Evolutionary conservation across 1,284 basidiomycete genomes (phyloP).

Genomic region (Tremellales sp.): DNA sequence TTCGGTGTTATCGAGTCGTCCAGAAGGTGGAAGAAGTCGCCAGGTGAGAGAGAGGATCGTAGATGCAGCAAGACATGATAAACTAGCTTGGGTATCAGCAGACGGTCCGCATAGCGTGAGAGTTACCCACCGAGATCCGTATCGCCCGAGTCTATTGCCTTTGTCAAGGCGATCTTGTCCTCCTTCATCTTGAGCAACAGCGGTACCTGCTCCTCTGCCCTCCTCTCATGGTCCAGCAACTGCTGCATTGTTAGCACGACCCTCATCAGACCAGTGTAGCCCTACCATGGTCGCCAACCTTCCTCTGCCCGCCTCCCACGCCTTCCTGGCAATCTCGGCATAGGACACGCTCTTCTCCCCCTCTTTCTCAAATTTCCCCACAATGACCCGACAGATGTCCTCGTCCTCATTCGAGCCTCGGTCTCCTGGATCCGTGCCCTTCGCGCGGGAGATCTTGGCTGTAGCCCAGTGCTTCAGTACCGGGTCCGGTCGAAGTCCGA

Average conservation of each 20-base stretch:
- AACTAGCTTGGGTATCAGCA: conserved; percentile 53
- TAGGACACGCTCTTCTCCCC: conserved; percentile 65
- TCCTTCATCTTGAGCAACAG: conserved; percentile 91
- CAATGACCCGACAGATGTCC: conserved; percentile 73
- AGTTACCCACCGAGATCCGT: conserved; percentile 74
- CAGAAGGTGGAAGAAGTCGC: conserved; percentile 89
- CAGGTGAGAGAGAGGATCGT: conserved; percentile 75
- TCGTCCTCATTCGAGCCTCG: conserved; percentile 61
- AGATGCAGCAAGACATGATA: conserved; percentile 86
- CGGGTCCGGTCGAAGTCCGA: conserved; percentile 75
- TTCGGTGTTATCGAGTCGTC: conserved; percentile 73
- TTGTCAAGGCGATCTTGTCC: conserved; percentile 78
- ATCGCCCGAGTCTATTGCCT: conserved; percentile 91
- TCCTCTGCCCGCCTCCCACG: conserved; percentile 85
- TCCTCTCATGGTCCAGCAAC: conserved; percentile 87
- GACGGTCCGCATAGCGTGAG: conserved; percentile 1
- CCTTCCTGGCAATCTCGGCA: conserved; percentile 88
- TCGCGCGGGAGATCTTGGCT: conserved; percentile 76
- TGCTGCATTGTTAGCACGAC: conserved; percentile 41
- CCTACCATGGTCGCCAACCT: conserved; percentile 81
- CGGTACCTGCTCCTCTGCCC: conserved; percentile 89
- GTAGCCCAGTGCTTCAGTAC: conserved; percentile 96
- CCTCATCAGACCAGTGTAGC: background rate
- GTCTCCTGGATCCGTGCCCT: conserved; percentile 56
- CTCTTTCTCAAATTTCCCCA: conserved; percentile 73